phyloP scores from a whole-genome alignment of 2,329 filamentous ascomycete species.

The Onygenales sp. region DNA sequence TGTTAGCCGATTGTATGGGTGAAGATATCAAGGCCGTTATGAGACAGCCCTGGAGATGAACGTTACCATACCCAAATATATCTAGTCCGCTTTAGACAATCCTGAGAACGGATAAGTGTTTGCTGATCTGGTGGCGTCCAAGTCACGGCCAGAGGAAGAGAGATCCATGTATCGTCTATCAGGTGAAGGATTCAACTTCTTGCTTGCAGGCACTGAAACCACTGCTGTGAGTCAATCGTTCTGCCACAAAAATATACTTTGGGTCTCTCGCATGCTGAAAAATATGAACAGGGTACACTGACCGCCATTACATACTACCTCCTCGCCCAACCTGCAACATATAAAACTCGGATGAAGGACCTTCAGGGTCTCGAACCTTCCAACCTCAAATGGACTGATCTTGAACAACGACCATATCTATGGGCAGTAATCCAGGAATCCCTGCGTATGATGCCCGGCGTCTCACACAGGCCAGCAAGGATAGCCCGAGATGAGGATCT shows the following conservation, averaged over 20 bases:
- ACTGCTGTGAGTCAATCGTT: conserved; percentile 12
- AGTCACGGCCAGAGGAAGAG: conserved; percentile 11
- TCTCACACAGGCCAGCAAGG: conserved; percentile 8
- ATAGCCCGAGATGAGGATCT: conserved; percentile 17
- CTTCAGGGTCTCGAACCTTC: conserved; percentile 13
- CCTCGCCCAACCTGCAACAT: conserved; percentile 22
- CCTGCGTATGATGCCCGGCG: conserved; percentile 25
- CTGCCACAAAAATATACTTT: neutral
- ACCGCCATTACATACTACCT: conserved; percentile 29
- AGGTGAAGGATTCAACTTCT: conserved; percentile 13
- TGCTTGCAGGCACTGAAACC: conserved; percentile 25
- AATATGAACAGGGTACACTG: conserved; percentile 12
- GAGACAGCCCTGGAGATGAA: conserved; percentile 14
- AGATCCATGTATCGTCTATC: conserved; percentile 10
- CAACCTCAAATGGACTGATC: conserved; percentile 18
- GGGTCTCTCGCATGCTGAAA: neutral
- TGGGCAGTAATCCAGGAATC: conserved; percentile 30
- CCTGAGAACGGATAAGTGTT: conserved; percentile 19
- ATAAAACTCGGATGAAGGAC: conserved; percentile 18
- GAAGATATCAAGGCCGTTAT: conserved; percentile 16
- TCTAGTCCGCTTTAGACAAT: conserved; percentile 14
- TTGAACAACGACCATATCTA: conserved; percentile 31
- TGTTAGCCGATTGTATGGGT: conserved; percentile 13
- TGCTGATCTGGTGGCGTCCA: conserved; percentile 17
- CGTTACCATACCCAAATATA: conserved; percentile 17